Evolutionary conservation across 176 grass and related monocot genomes (phyloP), one percentile per base, ranked within the genome.

Genomic region (Miscanthus lutarioriparius): DNA sequence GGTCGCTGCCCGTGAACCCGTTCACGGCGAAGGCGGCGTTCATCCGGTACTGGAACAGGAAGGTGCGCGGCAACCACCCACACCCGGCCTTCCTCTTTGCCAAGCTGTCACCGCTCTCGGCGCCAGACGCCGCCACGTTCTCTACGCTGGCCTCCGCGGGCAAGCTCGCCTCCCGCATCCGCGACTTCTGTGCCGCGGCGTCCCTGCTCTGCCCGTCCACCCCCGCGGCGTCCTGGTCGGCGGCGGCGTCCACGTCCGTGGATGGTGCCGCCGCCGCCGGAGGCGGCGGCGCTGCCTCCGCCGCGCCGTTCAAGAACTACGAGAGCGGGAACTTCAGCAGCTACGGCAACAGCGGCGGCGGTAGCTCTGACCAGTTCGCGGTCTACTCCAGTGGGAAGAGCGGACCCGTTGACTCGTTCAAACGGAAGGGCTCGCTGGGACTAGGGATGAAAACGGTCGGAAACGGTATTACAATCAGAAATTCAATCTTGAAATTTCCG

Each of bases 21-120:
- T 93, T 93, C 77, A 93, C 91, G 49, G 83, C 86, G 14, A 83
- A 85, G 79, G 88, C 88, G 63, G 88, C 88, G 25, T 85, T 87
- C 59, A 83, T 93, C 59, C 82, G 91, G n/a, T 93, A 93, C 88
- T 93, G 91, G 91, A 93, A 90, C 82, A 76, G 91, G 13, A 90
- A 86, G 54, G 77, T 93, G 41, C 82, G 63, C 65, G 80, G 87
- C 82, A 83, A 83, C 64, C 65, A 61, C 0, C 91, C 82, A 7
- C 91, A 91, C 88, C 91, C 91, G 4, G 70, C 82, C 14, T 93
- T 93, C 82, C 53, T 93, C 82, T 79, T 93, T 79, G 76, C 88
- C 69, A 87, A 88, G 79, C 82, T 93, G 30, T 93, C 91, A 12
- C 91, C 91, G 43, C 88, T 91, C 4, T 87, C 91, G 23, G 82